Conservation (phyloP, 129 eudicot genomes). For the Flaveria linearis region DNA sequence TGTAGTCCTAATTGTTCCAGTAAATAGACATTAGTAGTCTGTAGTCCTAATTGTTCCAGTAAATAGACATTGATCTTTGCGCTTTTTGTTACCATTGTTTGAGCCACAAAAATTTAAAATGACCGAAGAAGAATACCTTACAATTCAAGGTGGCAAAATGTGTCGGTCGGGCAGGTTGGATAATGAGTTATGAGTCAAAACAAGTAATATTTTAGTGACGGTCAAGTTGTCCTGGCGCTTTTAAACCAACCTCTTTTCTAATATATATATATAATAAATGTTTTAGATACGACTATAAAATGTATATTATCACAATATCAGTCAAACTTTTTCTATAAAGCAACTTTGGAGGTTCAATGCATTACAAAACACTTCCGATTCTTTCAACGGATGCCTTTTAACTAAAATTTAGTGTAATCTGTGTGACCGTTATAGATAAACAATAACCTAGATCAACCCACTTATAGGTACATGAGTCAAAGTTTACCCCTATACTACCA, state of each 20-base stretch:
- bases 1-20: conserved; percentile 5
- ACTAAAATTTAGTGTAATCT: too few species aligned
- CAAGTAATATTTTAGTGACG: background rate
- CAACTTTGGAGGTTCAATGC: background rate
- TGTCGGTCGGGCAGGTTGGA: background rate
- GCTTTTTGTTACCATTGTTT: background rate
- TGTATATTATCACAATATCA: background rate
- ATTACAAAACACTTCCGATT: background rate
- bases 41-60: conserved; percentile 1
- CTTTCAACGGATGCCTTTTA: too few species aligned
- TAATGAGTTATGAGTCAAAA: conserved; percentile 1
- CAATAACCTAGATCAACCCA: too few species aligned
- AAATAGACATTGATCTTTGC: background rate
- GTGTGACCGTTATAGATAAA: too few species aligned
- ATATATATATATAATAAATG: background rate
- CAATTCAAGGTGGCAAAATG: conserved; percentile 9
- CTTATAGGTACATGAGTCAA: too few species aligned
- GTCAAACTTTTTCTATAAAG: background rate
- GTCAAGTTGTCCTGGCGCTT: background rate
- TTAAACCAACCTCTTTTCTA: background rate
- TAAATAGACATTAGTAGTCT: too few species aligned
- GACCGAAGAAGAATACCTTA: background rate
- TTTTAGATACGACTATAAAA: background rate
- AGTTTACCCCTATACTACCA: too few species aligned
- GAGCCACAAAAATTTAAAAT: background rate